Percentiles rank a stretch among this genome's conserved stretches.
Conservation (phyloP, 2,329 filamentous ascomycete species). For the Pseudogymnoascus sp. region DNA sequence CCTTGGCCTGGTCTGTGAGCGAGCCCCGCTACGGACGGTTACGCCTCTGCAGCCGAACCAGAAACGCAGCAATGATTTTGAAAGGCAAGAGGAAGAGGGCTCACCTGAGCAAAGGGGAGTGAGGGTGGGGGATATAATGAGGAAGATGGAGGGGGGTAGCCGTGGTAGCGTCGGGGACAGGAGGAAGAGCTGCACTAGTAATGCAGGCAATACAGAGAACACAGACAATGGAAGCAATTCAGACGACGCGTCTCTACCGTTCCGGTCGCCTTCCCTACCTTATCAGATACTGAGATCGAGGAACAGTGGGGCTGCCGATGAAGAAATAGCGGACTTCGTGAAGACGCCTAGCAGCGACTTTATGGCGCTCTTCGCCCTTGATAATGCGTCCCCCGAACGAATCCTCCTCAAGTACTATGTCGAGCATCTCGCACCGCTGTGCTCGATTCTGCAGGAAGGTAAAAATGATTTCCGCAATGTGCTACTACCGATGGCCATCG, state of each 20-base stretch:
- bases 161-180: neutral
- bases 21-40: conserved; percentile 13
- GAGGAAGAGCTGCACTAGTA: neutral
- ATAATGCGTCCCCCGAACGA: conserved; percentile 3
- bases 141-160: neutral
- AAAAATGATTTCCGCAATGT: conserved; percentile 12
- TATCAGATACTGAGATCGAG: neutral
- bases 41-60: neutral
- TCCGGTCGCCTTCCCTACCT: neutral
- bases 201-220: neutral
- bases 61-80: neutral
- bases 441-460: conserved; percentile 14
- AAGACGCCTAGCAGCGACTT: conserved; percentile 5
- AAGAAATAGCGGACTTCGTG: neutral
- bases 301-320: neutral
- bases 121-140: neutral
- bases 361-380: conserved; percentile 7
- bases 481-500: conserved; percentile 16
- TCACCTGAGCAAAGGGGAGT: neutral
- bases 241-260: neutral
- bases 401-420: conserved; percentile 15
- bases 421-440: conserved; percentile 12
- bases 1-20: conserved; percentile 13
- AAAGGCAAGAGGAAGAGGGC: neutral
- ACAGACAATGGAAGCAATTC: neutral